A percentile compares a stretch with the other conserved stretches of the same genome.
Conservation (phyloP, 495 filamentous ascomycete genomes). For the Daldinia childiae region DNA sequence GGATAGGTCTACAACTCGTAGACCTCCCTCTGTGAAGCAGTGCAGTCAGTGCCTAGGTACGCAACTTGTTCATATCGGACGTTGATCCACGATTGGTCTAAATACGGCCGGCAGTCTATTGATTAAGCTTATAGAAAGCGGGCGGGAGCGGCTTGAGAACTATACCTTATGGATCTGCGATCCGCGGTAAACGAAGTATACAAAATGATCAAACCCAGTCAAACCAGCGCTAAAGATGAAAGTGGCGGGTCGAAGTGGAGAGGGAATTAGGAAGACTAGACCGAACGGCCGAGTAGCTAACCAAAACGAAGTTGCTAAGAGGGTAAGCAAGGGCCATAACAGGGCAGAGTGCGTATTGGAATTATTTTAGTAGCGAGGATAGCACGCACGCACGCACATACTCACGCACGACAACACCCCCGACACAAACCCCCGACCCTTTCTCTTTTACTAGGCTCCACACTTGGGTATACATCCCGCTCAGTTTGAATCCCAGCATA, state of each 20-base stretch:
- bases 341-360: slow-evolving; percentile 6
- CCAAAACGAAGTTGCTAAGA: slow-evolving; percentile 1
- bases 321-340: slow-evolving; percentile 7
- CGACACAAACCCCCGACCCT: background rate
- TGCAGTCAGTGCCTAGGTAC: background rate
- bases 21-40: background rate
- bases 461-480: slow-evolving; percentile 1
- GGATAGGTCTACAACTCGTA: background rate
- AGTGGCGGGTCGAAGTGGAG: slow-evolving; percentile 13
- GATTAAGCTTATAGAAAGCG: slow-evolving; percentile 27
- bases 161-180: slow-evolving; percentile 3
- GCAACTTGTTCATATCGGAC: background rate
- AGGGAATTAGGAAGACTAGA: slow-evolving; percentile 9
- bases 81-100: slow-evolving; percentile 16
- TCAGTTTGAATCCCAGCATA: background rate
- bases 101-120: slow-evolving; percentile 28
- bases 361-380: slow-evolving; percentile 1
- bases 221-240: background rate
- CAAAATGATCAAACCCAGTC: slow-evolving; percentile 1
- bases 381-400: background rate
- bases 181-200: slow-evolving; percentile 10
- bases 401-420: background rate
- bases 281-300: slow-evolving; percentile 18
- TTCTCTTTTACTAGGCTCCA: background rate
- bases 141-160: slow-evolving; percentile 30